phyloP scores from a whole-genome alignment of 2,329 filamentous ascomycete genomes.

The Hymenoscyphus linearis region DNA sequence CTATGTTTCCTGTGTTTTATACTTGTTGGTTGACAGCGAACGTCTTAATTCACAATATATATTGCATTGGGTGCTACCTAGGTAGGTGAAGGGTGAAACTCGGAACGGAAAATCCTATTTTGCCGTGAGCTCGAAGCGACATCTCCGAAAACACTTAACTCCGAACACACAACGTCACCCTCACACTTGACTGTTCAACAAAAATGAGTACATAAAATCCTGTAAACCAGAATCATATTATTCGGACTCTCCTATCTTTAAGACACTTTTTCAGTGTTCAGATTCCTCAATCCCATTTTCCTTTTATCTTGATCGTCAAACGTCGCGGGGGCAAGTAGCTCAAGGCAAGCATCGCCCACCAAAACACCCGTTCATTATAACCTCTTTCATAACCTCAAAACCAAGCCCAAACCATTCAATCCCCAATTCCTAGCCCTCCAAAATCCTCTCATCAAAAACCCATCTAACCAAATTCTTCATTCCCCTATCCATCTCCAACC shows the following conservation, averaged over 20 bases:
- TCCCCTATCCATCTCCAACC: neutral
- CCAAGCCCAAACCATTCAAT: neutral
- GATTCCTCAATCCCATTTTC: neutral
- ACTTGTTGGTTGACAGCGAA: too few relatives aligned
- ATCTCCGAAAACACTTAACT: too few relatives aligned
- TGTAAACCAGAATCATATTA: neutral
- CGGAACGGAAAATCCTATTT: too few relatives aligned
- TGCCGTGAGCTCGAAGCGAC: too few relatives aligned
- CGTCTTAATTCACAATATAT: too few relatives aligned
- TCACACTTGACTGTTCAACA: too few relatives aligned
- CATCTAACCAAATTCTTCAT: neutral
- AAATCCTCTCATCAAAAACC: neutral
- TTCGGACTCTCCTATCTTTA: neutral
- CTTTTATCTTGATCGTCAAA: neutral
- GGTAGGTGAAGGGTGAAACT: too few relatives aligned
- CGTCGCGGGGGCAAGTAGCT: neutral
- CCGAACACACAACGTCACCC: too few relatives aligned
- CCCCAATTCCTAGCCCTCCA: neutral
- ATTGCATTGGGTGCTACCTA: too few relatives aligned
- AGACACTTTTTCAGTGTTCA: neutral
- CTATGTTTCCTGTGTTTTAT: too few relatives aligned
- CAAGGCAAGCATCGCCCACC: neutral
- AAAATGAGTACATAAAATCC: neutral
- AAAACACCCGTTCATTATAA: neutral
- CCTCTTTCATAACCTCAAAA: neutral